These are phyloP conservation scores for Ophiocordyceps camponoti-leonardi DNA, from an alignment of 2,329 filamentous ascomycete genomes.

Conservation along the genomic window DNA sequence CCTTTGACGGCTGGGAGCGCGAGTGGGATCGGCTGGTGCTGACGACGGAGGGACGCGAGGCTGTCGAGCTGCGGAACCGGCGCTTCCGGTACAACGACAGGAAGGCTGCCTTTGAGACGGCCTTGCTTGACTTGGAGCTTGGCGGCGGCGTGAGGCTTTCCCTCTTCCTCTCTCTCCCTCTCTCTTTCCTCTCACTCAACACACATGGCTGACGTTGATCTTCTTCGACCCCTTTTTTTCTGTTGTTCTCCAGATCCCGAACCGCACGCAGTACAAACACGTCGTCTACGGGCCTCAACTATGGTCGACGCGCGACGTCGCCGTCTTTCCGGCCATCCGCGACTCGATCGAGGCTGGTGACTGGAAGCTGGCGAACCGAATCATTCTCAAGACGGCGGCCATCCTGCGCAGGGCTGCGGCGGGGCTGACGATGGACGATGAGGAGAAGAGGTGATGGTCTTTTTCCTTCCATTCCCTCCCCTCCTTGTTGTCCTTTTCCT, in stretches of 20 bases:
- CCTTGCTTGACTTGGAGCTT: constrained; percentile 58
- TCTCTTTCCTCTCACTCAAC: background rate
- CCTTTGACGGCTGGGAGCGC: constrained; percentile 61
- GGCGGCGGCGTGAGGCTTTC: constrained; percentile 55
- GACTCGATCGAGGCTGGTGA: constrained; percentile 60
- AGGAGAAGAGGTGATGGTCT: constrained; percentile 3
- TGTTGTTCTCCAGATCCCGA: constrained; percentile 42
- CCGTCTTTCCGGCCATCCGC: constrained; percentile 52
- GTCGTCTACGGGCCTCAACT: constrained; percentile 71
- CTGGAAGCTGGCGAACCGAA: constrained; percentile 48
- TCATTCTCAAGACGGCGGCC: constrained; percentile 54
- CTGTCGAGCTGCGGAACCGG: constrained; percentile 44
- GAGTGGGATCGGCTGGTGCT: constrained; percentile 61
- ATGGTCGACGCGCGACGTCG: constrained; percentile 36
- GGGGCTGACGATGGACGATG: constrained; percentile 12
- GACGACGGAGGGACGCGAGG: constrained; percentile 60
- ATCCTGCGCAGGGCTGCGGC: constrained; percentile 45
- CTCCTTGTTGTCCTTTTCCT: no score
- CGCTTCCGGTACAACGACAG: constrained; percentile 64
- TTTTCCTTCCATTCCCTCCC: background rate
- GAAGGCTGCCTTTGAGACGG: constrained; percentile 67
- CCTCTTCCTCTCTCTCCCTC: background rate
- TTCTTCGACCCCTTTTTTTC: background rate
- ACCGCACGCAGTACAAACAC: constrained; percentile 87
- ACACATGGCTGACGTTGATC: background rate